phyloP scores from a whole-genome alignment of 257 asterid species.

The Scutellaria barbata region DNA sequence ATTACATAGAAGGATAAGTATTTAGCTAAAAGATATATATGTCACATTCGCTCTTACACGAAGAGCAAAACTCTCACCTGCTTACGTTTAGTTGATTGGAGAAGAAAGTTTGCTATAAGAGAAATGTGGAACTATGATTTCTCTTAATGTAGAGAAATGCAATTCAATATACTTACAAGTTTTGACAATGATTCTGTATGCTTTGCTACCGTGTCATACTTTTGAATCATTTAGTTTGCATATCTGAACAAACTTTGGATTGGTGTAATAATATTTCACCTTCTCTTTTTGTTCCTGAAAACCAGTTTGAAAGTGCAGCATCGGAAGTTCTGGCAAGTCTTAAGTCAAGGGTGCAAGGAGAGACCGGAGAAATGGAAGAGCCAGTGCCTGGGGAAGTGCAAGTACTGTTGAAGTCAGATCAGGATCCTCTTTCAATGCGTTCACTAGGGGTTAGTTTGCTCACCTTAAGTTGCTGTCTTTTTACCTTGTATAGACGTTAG shows the following conservation, averaged over 20 bases:
- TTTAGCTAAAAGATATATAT: not conserved
- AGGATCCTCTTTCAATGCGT: conserved; percentile 85
- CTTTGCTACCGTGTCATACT: no score
- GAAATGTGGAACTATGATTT: not conserved
- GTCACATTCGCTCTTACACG: not conserved
- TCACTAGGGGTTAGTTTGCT: conserved; percentile 79
- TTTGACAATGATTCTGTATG: not conserved
- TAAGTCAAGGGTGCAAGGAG: conserved; percentile 79
- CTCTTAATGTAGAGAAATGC: not conserved
- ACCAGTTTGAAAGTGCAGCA: conserved; percentile 92
- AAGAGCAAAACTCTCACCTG: no score
- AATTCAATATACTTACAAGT: not conserved
- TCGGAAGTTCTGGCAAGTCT: conserved; percentile 88
- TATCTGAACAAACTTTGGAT: not conserved
- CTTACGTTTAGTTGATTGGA: not conserved
- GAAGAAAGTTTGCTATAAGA: not conserved
- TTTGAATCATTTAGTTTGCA: conserved; percentile 3
- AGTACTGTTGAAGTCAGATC: conserved; percentile 81
- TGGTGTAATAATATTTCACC: conserved; percentile 19
- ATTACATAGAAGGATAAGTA: not conserved
- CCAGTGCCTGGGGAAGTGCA: conserved; percentile 92
- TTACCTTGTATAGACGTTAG: conserved; percentile 10
- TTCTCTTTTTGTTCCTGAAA: conserved; percentile 7
- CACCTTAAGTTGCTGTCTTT: conserved; percentile 16
- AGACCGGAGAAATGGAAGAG: conserved; percentile 87